Evolutionary conservation across 768 basidiomycete species (phyloP).

Genomic region (Tulasnella sp.): DNA sequence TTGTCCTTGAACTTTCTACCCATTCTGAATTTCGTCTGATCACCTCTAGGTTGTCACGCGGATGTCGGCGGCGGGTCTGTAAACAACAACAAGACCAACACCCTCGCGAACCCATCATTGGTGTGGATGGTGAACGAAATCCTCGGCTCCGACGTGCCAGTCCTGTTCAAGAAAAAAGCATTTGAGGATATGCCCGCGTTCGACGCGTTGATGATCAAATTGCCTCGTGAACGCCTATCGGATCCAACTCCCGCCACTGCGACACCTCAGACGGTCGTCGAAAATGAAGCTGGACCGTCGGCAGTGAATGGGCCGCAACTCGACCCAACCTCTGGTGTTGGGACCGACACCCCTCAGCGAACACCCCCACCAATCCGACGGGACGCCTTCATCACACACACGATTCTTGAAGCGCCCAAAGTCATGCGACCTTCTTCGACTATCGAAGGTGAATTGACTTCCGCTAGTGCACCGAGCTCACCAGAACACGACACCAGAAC

Average conservation of each 20-base stretch:
- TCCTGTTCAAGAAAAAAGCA: conserved; percentile 44
- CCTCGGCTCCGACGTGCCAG: conserved; percentile 48
- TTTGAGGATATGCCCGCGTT: conserved; percentile 20
- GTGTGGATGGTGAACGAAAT: conserved; percentile 31
- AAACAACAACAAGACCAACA: conserved; percentile 24
- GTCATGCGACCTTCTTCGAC: not conserved
- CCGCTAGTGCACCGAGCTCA: not conserved
- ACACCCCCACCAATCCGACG: not conserved
- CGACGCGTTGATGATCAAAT: conserved; percentile 3
- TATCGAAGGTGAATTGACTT: not conserved
- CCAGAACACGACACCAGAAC: not conserved
- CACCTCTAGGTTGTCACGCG: conserved; percentile 17
- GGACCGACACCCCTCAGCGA: not conserved
- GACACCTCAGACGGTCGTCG: not conserved
- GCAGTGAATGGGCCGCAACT: not conserved
- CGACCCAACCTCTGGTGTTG: not conserved
- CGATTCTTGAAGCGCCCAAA: not conserved
- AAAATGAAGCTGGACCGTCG: not conserved
- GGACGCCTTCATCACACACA: not conserved
- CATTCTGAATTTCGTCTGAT: not conserved
- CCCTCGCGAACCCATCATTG: conserved; percentile 28
- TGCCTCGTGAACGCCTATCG: not conserved
- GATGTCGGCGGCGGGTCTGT: conserved; percentile 31
- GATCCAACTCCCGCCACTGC: not conserved
- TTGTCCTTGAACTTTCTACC: conserved; percentile 41